Evolutionary conservation across 2,329 filamentous ascomycete genomes (phyloP).

Genomic region (Calonectria multiphialidica): DNA sequence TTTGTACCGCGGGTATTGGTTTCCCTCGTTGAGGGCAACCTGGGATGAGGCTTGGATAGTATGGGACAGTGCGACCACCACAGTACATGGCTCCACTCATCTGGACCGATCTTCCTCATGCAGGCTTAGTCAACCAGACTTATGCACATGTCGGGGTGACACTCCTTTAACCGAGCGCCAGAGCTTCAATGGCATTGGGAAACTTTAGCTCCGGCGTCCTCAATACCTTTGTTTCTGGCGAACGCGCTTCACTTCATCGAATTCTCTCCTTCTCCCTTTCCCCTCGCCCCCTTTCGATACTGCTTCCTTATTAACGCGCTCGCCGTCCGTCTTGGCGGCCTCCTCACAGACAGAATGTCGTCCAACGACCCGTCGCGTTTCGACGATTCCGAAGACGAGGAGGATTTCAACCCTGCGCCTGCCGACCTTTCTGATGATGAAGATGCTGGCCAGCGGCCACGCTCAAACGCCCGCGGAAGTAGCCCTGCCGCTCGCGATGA

Average conservation of each 20-base stretch:
- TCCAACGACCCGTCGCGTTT: constrained; percentile 61
- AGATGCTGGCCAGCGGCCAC: constrained; percentile 51
- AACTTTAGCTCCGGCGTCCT: constrained; percentile 21
- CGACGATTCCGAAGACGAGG: constrained; percentile 81
- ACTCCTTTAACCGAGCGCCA: constrained; percentile 33
- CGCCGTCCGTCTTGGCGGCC: constrained; percentile 35
- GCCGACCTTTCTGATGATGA: constrained; percentile 77
- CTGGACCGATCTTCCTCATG: background rate
- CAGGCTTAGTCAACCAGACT: background rate
- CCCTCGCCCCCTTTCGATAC: constrained; percentile 9
- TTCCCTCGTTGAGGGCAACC: background rate
- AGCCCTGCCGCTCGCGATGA: constrained; percentile 47
- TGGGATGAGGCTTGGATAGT: too few species aligned
- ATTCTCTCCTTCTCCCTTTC: constrained; percentile 6
- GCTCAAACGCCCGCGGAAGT: constrained; percentile 55
- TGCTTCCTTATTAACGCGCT: background rate
- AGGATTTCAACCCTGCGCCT: constrained; percentile 88
- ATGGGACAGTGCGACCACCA: background rate
- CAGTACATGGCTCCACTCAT: background rate
- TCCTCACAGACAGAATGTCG: constrained; percentile 53
- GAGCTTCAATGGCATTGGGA: constrained; percentile 28
- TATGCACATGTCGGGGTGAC: constrained; percentile 2
- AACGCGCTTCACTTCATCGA: constrained; percentile 6
- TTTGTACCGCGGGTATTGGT: background rate
- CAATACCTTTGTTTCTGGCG: constrained; percentile 15